Conservation (phyloP, 495 filamentous ascomycete species). For the Bryoglossum gracile region DNA sequence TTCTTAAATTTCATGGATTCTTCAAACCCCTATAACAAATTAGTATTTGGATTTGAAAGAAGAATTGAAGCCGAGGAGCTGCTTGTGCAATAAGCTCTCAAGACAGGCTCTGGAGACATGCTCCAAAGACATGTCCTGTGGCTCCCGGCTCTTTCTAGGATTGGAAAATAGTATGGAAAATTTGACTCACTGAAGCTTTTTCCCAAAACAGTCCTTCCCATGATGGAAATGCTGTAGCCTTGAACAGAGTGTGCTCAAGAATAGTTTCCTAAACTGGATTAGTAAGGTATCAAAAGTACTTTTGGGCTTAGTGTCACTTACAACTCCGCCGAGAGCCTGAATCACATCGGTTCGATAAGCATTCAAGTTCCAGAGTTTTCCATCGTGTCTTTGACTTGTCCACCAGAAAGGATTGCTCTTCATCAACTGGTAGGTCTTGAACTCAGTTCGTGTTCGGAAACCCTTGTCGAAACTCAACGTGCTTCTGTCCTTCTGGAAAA, state of each 20-base stretch:
- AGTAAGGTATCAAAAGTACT: not conserved
- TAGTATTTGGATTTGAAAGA: no score
- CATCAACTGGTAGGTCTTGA: slow-evolving; percentile 98
- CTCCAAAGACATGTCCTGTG: no score
- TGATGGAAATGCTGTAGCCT: slow-evolving; percentile 95
- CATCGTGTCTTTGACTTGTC: slow-evolving; percentile 97
- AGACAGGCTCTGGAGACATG: no score
- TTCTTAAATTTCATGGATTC: slow-evolving; percentile 98
- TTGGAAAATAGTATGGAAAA: no score
- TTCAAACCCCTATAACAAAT: no score
- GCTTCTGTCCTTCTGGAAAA: slow-evolving; percentile 98
- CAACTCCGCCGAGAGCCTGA: slow-evolving; percentile 94
- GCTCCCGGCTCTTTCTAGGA: no score
- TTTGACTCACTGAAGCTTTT: no score
- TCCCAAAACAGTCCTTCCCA: slow-evolving; percentile 99
- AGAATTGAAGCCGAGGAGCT: no score
- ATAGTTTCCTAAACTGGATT: slow-evolving; percentile 62
- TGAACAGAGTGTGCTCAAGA: slow-evolving; percentile 96
- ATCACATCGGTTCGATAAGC: slow-evolving; percentile 98
- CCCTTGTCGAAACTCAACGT: slow-evolving; percentile 99
- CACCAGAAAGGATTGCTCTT: slow-evolving; percentile 99
- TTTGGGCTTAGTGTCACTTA: not conserved
- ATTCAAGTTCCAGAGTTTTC: slow-evolving; percentile 98
- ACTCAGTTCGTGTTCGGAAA: slow-evolving; percentile 91
- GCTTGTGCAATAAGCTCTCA: no score